These are phyloP conservation scores for Phytophthora sansomeana DNA, from an alignment of 352 stramenopile species.

Conservation along the genomic window DNA sequence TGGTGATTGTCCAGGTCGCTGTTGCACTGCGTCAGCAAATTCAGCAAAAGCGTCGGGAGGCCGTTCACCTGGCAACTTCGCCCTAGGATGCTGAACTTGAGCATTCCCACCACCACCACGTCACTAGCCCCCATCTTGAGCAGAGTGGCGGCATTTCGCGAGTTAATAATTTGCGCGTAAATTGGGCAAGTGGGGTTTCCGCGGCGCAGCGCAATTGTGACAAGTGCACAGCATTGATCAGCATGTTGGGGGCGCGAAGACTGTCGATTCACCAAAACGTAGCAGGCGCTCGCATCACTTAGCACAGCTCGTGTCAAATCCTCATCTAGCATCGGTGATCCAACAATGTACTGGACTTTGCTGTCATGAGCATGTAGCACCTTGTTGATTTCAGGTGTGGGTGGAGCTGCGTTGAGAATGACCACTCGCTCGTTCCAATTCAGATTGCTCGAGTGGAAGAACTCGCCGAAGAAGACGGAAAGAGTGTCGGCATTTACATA, in stretches of 20 bases:
- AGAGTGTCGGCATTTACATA: slow-evolving; percentile 76
- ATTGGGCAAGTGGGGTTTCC: slow-evolving; percentile 78
- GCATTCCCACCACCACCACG: slow-evolving; percentile 69
- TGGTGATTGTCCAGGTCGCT: slow-evolving; percentile 61
- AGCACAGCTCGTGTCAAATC: slow-evolving; percentile 73
- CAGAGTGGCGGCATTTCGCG: slow-evolving; percentile 65
- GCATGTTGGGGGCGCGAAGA: slow-evolving; percentile 60
- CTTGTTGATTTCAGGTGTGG: slow-evolving; percentile 74
- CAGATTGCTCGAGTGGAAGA: slow-evolving; percentile 87
- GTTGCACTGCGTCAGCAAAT: slow-evolving; percentile 66
- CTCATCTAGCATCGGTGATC: slow-evolving; percentile 80
- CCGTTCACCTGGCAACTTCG: slow-evolving; percentile 73
- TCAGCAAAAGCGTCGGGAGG: slow-evolving; percentile 72
- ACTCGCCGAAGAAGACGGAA: slow-evolving; percentile 78
- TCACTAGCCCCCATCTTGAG: slow-evolving; percentile 81
- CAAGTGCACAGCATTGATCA: slow-evolving; percentile 75
- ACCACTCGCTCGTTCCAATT: slow-evolving; percentile 88
- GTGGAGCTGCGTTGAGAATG: slow-evolving; percentile 72
- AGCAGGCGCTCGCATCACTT: slow-evolving; percentile 63
- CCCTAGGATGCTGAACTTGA: slow-evolving; percentile 80
- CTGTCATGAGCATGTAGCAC: slow-evolving; percentile 77
- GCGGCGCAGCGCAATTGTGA: slow-evolving; percentile 77
- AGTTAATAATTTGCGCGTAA: slow-evolving; percentile 82
- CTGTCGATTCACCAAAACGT: slow-evolving; percentile 73
- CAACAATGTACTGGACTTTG: slow-evolving; percentile 88